Evolutionary conservation across 352 stramenopile species (phyloP).

Genomic region (Thraustotheca clavata): DNA sequence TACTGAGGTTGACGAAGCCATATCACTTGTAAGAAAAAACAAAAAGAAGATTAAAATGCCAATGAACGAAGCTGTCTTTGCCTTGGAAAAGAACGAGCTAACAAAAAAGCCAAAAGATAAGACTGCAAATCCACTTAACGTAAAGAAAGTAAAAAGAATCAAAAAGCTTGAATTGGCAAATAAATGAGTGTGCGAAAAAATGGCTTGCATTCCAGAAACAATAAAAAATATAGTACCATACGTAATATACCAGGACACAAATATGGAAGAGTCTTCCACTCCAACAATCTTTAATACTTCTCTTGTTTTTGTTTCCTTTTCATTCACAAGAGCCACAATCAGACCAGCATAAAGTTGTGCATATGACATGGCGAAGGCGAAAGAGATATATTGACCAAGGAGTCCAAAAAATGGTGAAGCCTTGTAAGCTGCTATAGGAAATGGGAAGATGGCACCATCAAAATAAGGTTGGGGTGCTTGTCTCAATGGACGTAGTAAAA

Average conservation of each 20-base stretch:
- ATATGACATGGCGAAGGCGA: constrained; percentile 90
- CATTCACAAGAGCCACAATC: constrained; percentile 75
- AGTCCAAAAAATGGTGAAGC: constrained; percentile 74
- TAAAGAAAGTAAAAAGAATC: constrained; percentile 30
- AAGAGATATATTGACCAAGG: constrained; percentile 59
- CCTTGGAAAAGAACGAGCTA: constrained; percentile 30
- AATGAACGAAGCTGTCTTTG: constrained; percentile 15
- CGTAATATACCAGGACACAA: constrained; percentile 21
- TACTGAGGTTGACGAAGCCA: constrained; percentile 18
- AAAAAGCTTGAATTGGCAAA: constrained; percentile 19
- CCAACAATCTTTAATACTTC: constrained; percentile 71
- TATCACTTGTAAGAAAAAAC: constrained; percentile 1
- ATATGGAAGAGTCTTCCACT: constrained; percentile 23
- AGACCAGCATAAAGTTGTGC: constrained; percentile 88
- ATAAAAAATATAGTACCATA: constrained; percentile 22
- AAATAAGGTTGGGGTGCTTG: constrained; percentile 54
- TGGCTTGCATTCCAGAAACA: constrained; percentile 30
- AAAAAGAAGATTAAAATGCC: constrained; percentile 32
- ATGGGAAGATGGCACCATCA: constrained; percentile 37
- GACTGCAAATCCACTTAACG: constrained; percentile 27
- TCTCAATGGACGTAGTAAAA: constrained; percentile 38
- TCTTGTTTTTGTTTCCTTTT: constrained; percentile 57
- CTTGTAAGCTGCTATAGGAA: constrained; percentile 41
- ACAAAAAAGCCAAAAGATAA: constrained; percentile 41
- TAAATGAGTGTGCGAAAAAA: constrained; percentile 24